Evolutionary conservation across 768 basidiomycete genomes (phyloP), one percentile per base, ranked within the genome.

Genomic region (Auriculariales sp.): DNA sequence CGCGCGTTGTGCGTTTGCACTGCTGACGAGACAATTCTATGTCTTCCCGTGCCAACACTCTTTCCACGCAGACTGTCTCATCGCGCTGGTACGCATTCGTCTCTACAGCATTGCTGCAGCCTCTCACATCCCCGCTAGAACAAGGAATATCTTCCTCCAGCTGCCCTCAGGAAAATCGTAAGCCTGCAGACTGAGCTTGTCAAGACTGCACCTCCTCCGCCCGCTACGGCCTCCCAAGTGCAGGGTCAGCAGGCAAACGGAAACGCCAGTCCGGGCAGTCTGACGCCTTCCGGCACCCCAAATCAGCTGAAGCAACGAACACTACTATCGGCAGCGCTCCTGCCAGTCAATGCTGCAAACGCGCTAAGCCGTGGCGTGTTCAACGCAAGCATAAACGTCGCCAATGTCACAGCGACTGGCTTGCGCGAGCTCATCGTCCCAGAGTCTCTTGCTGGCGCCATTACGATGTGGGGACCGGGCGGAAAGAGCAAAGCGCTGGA

Each of bases 41-140:
- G 90, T 94, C 44, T 99, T 99, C 67, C 95, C 95, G 36, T 98
- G 95, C 65, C 89, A 92, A 58, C 95, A 99, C 63, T 78, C 81
- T 14, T 98, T 98, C 77, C 95, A 98, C 66, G 91, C 91, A 4
- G 94, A 99, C 62, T 98, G 95, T 67, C 71, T 98, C 49, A 92
- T 99, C 62, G 79, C 83, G 25, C 70, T 95, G 75, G 95, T 97
- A 59, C 61, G 89, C 15, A 7, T 11, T 15, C 14, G 10, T 31
- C 22, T 15, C 12, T 52, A 24, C 35, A 28, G 51, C 27, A 46
- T 28, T 24, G 44, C 44, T 31, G 14, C 45, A 46, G n/a, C 54
- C 28, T 55, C 46, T 49, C 46, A n/a, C 24, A n/a, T 4, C 19
- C 22, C 9, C 27, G 47, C 30, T 57, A 98, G 94, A 89, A 82